Evolutionary conservation across 371 early-diverging fungal species (phyloP).

Genomic region (Actinomucor elegans): DNA sequence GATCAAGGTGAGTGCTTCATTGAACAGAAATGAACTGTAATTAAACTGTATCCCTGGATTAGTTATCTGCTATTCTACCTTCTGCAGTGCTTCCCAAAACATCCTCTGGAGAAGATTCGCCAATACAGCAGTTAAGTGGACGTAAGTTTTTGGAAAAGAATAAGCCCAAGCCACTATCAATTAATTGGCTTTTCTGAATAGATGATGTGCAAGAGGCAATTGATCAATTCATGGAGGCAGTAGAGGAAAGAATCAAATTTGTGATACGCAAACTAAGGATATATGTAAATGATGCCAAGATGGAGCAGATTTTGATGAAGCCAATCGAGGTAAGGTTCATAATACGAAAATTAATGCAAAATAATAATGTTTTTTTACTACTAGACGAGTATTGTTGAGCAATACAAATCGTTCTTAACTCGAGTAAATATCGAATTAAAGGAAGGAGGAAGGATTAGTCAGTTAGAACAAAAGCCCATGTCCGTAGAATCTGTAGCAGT

Average conservation of each 20-base stretch:
- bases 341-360: background rate
- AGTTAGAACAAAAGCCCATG: conserved; percentile 6
- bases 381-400: conserved; percentile 67
- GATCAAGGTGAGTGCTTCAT: conserved; percentile 52
- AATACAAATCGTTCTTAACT: conserved; percentile 66
- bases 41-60: background rate
- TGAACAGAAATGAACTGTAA: background rate
- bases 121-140: conserved; percentile 3
- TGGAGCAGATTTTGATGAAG: conserved; percentile 70
- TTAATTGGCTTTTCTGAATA: conserved; percentile 5
- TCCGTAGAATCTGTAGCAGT: conserved; percentile 23
- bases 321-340: conserved; percentile 62
- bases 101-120: background rate
- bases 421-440: conserved; percentile 57
- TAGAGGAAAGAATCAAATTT: conserved; percentile 52
- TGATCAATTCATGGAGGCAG: conserved; percentile 58
- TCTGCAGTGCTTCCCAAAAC: conserved; percentile 13
- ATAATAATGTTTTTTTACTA: background rate
- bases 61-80: conserved; percentile 29
- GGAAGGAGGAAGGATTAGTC: conserved; percentile 16
- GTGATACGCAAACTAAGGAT: conserved; percentile 61
- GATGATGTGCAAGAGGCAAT: conserved; percentile 24
- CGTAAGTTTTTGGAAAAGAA: too few species aligned
- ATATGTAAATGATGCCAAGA: conserved; percentile 75
- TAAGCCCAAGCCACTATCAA: too few species aligned